A percentile compares a stretch with the other conserved stretches of the same genome.
Evolutionary conservation across 1,284 basidiomycete genomes (phyloP).

Genomic region (Macrocystidia cucumis): DNA sequence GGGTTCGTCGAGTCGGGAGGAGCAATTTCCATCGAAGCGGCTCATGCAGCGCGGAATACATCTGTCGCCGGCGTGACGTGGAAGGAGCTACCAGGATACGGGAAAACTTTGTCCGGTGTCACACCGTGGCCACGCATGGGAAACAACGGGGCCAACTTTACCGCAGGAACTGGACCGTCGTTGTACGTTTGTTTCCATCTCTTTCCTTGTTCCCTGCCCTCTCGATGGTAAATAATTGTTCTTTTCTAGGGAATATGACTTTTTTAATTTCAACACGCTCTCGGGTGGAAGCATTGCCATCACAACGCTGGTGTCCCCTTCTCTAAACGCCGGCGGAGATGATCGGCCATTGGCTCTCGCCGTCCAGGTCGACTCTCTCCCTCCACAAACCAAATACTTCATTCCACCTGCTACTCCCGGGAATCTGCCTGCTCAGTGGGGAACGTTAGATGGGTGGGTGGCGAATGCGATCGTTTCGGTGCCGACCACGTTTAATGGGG

Average conservation of each 20-base stretch:
- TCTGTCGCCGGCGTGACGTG: conserved; percentile 45
- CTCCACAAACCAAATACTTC: conserved; percentile 38
- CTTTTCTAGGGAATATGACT: conserved; percentile 49
- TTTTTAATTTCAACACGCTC: conserved; percentile 48
- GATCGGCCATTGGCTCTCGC: conserved; percentile 49
- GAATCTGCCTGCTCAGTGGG: conserved; percentile 42
- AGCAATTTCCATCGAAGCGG: conserved; percentile 58
- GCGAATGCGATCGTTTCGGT: conserved; percentile 41
- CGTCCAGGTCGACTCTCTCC: conserved; percentile 43
- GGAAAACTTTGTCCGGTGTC: conserved; percentile 50
- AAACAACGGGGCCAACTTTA: conserved; percentile 44
- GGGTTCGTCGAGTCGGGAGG: conserved; percentile 62
- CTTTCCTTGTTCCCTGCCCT: conserved; percentile 1
- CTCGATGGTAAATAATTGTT: conserved; percentile 1
- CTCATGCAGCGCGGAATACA: conserved; percentile 45
- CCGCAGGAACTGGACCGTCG: conserved; percentile 52
- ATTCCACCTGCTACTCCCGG: conserved; percentile 44
- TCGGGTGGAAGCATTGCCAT: conserved; percentile 35
- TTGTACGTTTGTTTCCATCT: conserved; percentile 29
- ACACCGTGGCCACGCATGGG: conserved; percentile 51
- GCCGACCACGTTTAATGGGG: conserved; percentile 28
- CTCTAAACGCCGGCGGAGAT: conserved; percentile 48
- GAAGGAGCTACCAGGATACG: conserved; percentile 52
- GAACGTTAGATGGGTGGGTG: conserved; percentile 41
- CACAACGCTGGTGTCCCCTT: conserved; percentile 48